Conservation (phyloP, 2,329 filamentous ascomycete genomes). For the Fusarium camptoceras region DNA sequence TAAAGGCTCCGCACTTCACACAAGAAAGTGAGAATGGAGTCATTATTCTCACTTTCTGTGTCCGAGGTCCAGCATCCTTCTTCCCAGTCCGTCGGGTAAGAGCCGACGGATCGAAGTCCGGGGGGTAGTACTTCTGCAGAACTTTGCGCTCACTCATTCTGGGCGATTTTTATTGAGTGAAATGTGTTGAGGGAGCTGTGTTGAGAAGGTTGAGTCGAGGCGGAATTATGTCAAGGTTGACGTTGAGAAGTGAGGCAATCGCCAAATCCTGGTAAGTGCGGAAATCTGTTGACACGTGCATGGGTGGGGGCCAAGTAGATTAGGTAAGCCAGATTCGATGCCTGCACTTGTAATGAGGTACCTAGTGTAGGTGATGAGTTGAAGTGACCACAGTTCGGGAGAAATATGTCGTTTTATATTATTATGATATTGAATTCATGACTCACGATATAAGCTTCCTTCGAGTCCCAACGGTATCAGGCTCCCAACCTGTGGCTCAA, state of each 20-base stretch:
- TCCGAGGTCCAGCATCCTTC: constrained; percentile 80
- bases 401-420: background rate
- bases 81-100: constrained; percentile 77
- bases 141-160: constrained; percentile 90
- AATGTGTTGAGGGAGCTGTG: constrained; percentile 67
- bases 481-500: background rate
- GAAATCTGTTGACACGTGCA: background rate
- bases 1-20: constrained; percentile 74
- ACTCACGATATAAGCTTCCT: background rate
- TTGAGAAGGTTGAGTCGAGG: background rate
- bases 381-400: background rate
- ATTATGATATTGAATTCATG: background rate
- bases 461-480: accelerated
- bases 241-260: no score
- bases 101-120: constrained; percentile 90
- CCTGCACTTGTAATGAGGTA: background rate
- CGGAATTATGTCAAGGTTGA: background rate
- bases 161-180: constrained; percentile 27
- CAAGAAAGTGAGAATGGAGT: constrained; percentile 57
- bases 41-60: constrained; percentile 78
- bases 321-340: background rate
- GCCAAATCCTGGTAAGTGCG: no score
- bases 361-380: background rate
- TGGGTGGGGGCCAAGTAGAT: background rate
- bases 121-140: constrained; percentile 73